Percentiles rank a stretch among this genome's conserved stretches.
phyloP scores from a whole-genome alignment of 768 basidiomycete species.

The Amanita rimosa region DNA sequence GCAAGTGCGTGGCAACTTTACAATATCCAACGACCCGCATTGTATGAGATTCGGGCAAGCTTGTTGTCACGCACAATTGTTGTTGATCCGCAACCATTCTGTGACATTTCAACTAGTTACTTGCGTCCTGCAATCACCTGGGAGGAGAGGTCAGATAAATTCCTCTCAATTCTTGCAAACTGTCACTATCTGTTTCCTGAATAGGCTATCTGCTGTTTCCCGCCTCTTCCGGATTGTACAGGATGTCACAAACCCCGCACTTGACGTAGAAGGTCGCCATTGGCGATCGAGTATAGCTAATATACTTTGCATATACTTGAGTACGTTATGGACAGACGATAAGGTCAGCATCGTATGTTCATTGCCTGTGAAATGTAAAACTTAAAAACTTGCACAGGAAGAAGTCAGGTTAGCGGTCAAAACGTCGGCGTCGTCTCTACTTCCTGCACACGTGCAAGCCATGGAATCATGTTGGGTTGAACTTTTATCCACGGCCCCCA shows the following conservation, averaged over 20 bases:
- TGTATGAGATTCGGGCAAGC: slow-evolving; percentile 40
- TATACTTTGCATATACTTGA: slow-evolving; percentile 52
- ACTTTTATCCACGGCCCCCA: slow-evolving; percentile 40
- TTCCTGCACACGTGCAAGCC: slow-evolving; percentile 53
- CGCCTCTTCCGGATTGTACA: slow-evolving; percentile 55
- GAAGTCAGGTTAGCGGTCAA: slow-evolving; percentile 52
- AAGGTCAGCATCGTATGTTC: slow-evolving; percentile 25
- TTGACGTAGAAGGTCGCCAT: slow-evolving; percentile 51
- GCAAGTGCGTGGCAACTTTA: slow-evolving; percentile 61
- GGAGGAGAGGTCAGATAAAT: slow-evolving; percentile 36
- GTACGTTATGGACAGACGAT: slow-evolving; percentile 51
- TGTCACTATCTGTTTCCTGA: background rate
- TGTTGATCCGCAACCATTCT: slow-evolving; percentile 55
- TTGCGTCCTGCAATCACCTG: slow-evolving; percentile 27
- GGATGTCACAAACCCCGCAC: slow-evolving; percentile 53
- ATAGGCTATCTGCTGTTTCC: slow-evolving; percentile 39
- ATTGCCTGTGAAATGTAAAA: background rate
- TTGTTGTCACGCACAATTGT: slow-evolving; percentile 49
- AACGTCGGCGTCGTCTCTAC: slow-evolving; percentile 46
- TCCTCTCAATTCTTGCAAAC: background rate
- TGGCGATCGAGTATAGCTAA: slow-evolving; percentile 54
- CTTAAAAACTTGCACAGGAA: slow-evolving; percentile 36
- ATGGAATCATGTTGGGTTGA: slow-evolving; percentile 64
- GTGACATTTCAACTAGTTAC: slow-evolving; percentile 30
- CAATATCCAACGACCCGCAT: slow-evolving; percentile 42